Conservation (phyloP, 345 rosid genomes). For the Abelmoschus esculentus region DNA sequence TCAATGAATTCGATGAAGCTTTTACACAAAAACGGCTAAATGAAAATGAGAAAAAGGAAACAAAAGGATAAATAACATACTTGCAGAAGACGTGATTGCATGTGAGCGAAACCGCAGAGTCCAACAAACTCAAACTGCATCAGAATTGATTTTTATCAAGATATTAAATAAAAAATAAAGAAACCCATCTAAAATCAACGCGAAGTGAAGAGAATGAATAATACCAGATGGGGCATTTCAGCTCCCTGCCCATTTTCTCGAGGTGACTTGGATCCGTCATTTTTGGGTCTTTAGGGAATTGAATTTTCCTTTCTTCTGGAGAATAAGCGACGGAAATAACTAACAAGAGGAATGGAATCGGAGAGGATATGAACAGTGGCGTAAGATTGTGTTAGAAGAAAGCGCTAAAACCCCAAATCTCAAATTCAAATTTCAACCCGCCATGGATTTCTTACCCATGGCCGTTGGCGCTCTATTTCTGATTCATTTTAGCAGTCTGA, state of each 20-base stretch:
- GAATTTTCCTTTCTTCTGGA: background rate
- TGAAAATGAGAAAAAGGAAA: background rate
- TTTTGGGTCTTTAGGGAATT: background rate
- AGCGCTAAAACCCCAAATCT: constrained; percentile 4
- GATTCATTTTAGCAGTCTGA: too few relatives aligned
- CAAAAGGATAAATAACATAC: constrained; percentile 27
- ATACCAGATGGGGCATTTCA: constrained; percentile 94
- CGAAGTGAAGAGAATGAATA: background rate
- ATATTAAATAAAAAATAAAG: background rate
- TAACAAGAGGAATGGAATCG: background rate
- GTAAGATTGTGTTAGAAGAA: constrained; percentile 4
- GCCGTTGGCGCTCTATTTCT: background rate
- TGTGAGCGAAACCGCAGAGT: constrained; percentile 56
- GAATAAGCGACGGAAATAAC: background rate
- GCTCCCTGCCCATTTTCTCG: constrained; percentile 91
- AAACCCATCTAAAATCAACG: background rate
- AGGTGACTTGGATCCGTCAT: constrained; percentile 66
- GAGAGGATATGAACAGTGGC: background rate
- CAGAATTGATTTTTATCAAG: background rate
- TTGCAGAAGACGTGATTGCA: constrained; percentile 95
- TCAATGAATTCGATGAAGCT: background rate
- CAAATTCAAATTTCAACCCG: constrained; percentile 3
- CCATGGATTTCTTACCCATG: background rate
- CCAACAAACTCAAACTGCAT: constrained; percentile 70
- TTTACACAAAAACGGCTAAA: background rate